These are phyloP conservation scores for Melanogaster broomeanus DNA, from an alignment of 768 basidiomycete genomes.

Conservation along the genomic window DNA sequence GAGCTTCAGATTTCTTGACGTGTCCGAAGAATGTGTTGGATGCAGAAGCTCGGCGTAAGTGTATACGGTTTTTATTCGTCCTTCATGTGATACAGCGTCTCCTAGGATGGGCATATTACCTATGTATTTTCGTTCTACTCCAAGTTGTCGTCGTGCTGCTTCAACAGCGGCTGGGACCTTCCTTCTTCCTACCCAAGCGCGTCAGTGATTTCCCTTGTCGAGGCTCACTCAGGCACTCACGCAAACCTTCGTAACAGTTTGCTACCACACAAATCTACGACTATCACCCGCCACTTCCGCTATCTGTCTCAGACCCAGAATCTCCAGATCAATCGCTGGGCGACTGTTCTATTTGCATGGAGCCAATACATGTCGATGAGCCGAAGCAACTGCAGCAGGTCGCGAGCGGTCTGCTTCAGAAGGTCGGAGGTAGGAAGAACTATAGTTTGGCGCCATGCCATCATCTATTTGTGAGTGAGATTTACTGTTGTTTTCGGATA, in stretches of 20 bases:
- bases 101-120: conserved; percentile 64
- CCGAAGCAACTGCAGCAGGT: conserved; percentile 36
- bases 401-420: conserved; percentile 39
- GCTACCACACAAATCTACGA: conserved; percentile 65
- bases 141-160: conserved; percentile 66
- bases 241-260: conserved; percentile 44
- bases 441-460: conserved; percentile 90
- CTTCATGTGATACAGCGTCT: conserved; percentile 3
- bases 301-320: conserved; percentile 61
- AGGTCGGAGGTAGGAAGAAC: conserved; percentile 48
- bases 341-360: conserved; percentile 95
- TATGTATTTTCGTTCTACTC: conserved; percentile 59
- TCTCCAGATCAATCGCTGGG: conserved; percentile 75
- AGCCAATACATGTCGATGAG: conserved; percentile 65
- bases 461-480: conserved; percentile 74
- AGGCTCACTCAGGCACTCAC: not conserved
- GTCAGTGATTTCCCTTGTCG: conserved; percentile 40
- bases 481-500: conserved; percentile 1
- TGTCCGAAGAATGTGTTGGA: conserved; percentile 89
- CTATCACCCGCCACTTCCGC: conserved; percentile 80
- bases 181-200: conserved; percentile 78
- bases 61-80: not conserved
- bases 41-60: conserved; percentile 69
- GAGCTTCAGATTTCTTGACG: conserved; percentile 68
- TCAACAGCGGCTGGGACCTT: conserved; percentile 76